Percentiles rank a stretch among this genome's conserved stretches.
These are phyloP conservation scores for Aureobasidium sp. DNA, from an alignment of 2,329 filamentous ascomycete species.

Conservation along the genomic window DNA sequence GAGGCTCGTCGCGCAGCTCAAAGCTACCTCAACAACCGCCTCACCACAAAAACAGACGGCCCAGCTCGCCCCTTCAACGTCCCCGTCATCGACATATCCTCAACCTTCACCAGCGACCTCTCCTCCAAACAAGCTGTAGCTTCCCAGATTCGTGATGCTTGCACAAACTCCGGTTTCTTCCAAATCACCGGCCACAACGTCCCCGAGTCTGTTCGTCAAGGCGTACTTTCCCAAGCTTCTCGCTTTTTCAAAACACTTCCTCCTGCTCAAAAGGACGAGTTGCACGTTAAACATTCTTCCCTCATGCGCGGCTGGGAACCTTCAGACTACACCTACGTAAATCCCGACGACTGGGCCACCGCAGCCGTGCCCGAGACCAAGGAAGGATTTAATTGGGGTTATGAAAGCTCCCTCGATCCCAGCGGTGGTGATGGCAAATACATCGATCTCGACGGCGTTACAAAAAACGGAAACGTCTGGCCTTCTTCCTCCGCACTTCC, in stretches of 20 bases:
- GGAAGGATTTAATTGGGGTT: conserved; percentile 27
- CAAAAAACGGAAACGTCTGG: conserved; percentile 24
- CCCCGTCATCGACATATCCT: conserved; percentile 35
- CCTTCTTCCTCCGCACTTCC: conserved; percentile 20
- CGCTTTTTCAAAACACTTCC: conserved; percentile 36
- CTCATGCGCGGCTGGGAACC: conserved; percentile 36
- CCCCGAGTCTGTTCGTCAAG: conserved; percentile 20
- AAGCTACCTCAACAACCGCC: conserved; percentile 8
- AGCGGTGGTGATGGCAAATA: conserved; percentile 34
- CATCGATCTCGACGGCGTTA: no score
- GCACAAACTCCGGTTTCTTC: conserved; percentile 29
- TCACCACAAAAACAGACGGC: neutral
- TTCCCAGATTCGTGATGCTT: conserved; percentile 32
- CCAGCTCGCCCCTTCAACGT: conserved; percentile 4
- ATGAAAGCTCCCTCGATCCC: conserved; percentile 31
- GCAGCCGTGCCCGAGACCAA: conserved; percentile 25
- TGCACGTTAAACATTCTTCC: no score
- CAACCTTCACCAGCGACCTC: conserved; percentile 28
- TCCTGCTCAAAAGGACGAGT: conserved; percentile 35
- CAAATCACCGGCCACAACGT: conserved; percentile 12
- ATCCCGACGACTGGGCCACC: conserved; percentile 27
- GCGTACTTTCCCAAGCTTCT: conserved; percentile 33
- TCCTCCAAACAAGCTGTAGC: conserved; percentile 32
- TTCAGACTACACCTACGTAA: conserved; percentile 35
- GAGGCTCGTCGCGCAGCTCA: conserved; percentile 10